Percentiles rank a stretch among this genome's conserved stretches.
phyloP scores from a whole-genome alignment of 140 eudicot species.

The Bidens hawaiensis region DNA sequence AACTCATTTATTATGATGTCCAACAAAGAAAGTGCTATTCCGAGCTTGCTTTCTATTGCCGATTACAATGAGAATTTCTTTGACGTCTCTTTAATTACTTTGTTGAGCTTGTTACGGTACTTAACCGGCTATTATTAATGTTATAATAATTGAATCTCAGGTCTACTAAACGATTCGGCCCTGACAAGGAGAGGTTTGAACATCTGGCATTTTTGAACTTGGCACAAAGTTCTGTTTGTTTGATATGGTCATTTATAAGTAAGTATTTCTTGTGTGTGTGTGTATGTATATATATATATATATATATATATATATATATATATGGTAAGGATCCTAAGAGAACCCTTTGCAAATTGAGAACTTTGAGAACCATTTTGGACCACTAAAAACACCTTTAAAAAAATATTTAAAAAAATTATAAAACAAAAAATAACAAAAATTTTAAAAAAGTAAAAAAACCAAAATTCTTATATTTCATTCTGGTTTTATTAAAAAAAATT shows the following conservation, averaged over 20 bases:
- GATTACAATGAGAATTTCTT: neutral
- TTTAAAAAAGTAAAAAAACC: too few relatives aligned
- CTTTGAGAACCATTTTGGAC: too few relatives aligned
- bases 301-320: too few relatives aligned
- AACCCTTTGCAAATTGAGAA: too few relatives aligned
- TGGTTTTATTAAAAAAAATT: too few relatives aligned
- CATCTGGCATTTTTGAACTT: slow-evolving; percentile 86
- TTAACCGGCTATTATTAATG: neutral
- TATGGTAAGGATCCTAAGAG: too few relatives aligned
- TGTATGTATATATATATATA: too few relatives aligned
- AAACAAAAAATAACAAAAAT: too few relatives aligned
- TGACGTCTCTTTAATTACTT: neutral
- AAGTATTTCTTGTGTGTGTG: slow-evolving; percentile 31
- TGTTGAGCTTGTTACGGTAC: neutral
- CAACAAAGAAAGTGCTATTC: neutral
- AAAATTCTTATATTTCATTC: too few relatives aligned
- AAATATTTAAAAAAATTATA: too few relatives aligned
- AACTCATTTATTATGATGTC: neutral
- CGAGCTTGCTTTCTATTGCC: neutral
- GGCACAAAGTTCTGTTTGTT: slow-evolving; percentile 89
- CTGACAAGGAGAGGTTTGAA: slow-evolving; percentile 83
- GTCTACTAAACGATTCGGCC: slow-evolving; percentile 94
- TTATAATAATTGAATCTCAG: slow-evolving; percentile 27
- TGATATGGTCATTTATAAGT: slow-evolving; percentile 91
- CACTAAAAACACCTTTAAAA: too few relatives aligned